A percentile compares a stretch with the other conserved stretches of the same genome.
Conservation (phyloP, 2,329 filamentous ascomycete species). For the Rutstroemia sp. region DNA sequence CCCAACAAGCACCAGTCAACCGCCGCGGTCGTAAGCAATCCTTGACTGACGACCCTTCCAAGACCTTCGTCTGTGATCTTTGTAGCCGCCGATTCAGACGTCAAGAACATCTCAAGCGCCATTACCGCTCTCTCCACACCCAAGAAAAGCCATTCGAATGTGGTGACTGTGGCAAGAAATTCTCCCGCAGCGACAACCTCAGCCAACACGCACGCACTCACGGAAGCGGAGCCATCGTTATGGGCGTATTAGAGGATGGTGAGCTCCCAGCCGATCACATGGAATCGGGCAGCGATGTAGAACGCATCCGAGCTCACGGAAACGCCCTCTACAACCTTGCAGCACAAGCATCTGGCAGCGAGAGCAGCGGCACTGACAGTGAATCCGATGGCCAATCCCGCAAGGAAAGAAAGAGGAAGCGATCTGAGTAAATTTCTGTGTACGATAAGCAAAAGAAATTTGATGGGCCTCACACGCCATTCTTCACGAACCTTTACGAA, state of each 20-base stretch:
- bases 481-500: slow-evolving; percentile 25
- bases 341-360: slow-evolving; percentile 61
- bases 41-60: slow-evolving; percentile 91
- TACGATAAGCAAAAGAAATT: slow-evolving; percentile 2
- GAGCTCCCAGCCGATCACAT: slow-evolving; percentile 44
- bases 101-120: slow-evolving; percentile 96
- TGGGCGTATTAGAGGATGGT: slow-evolving; percentile 74
- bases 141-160: slow-evolving; percentile 99
- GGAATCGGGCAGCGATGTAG: slow-evolving; percentile 37
- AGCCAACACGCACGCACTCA: slow-evolving; percentile 94
- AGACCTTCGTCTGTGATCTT: slow-evolving; percentile 94
- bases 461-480: slow-evolving; percentile 20
- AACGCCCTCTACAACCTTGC: slow-evolving; percentile 78
- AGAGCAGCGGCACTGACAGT: slow-evolving; percentile 45
- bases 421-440: slow-evolving; percentile 44
- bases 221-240: slow-evolving; percentile 79
- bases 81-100: slow-evolving; percentile 97
- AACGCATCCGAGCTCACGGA: slow-evolving; percentile 63
- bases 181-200: slow-evolving; percentile 95
- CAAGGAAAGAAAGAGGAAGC: slow-evolving; percentile 79
- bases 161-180: slow-evolving; percentile 97
- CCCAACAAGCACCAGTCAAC: slow-evolving; percentile 56
- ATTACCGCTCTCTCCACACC: slow-evolving; percentile 97
- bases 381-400: slow-evolving; percentile 42
- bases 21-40: slow-evolving; percentile 98